Percentiles rank a stretch among this genome's conserved stretches.
Conservation (phyloP, 1,139 yeast genomes). For the Taphrina pruni region DNA sequence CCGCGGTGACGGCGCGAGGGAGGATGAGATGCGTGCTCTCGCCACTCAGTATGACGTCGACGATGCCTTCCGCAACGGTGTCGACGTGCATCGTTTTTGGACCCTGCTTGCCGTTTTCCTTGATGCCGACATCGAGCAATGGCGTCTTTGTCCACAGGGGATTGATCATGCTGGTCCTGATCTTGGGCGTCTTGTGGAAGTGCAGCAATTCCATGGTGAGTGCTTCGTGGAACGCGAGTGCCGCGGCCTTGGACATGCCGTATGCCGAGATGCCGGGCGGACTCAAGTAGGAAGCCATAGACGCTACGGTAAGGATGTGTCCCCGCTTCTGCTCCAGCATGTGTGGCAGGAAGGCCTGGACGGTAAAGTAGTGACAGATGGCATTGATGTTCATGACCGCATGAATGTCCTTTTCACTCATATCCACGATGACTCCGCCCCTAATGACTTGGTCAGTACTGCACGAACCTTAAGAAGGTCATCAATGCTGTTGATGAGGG, state of each 20-base stretch:
- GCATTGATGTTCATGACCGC: slow-evolving; percentile 68
- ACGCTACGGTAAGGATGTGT: slow-evolving; percentile 79
- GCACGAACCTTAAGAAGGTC: too few species aligned
- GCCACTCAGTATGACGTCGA: slow-evolving; percentile 27
- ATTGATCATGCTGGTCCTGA: slow-evolving; percentile 32
- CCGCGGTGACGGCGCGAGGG: slow-evolving; percentile 35
- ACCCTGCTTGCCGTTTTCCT: slow-evolving; percentile 31
- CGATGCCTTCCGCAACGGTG: slow-evolving; percentile 37
- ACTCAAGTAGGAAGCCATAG: slow-evolving; percentile 70
- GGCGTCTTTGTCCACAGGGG: slow-evolving; percentile 40
- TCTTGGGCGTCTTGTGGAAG: slow-evolving; percentile 67
- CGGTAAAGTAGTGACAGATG: slow-evolving; percentile 72
- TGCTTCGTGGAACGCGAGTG: slow-evolving; percentile 82
- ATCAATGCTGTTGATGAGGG: neutral
- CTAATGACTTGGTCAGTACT: slow-evolving; percentile 46
- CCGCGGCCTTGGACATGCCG: slow-evolving; percentile 89
- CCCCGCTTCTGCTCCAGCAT: slow-evolving; percentile 70
- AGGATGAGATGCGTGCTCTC: slow-evolving; percentile 31
- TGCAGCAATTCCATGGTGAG: slow-evolving; percentile 72
- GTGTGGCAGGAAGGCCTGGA: slow-evolving; percentile 71
- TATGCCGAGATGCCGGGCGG: slow-evolving; percentile 58
- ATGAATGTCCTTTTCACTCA: slow-evolving; percentile 53
- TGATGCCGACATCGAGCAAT: slow-evolving; percentile 30
- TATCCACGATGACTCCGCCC: slow-evolving; percentile 62
- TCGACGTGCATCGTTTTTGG: slow-evolving; percentile 40